A percentile compares a stretch with the other conserved stretches of the same genome.
phyloP scores from a whole-genome alignment of 2,329 filamentous ascomycete genomes.

The Alternaria brassicicola region DNA sequence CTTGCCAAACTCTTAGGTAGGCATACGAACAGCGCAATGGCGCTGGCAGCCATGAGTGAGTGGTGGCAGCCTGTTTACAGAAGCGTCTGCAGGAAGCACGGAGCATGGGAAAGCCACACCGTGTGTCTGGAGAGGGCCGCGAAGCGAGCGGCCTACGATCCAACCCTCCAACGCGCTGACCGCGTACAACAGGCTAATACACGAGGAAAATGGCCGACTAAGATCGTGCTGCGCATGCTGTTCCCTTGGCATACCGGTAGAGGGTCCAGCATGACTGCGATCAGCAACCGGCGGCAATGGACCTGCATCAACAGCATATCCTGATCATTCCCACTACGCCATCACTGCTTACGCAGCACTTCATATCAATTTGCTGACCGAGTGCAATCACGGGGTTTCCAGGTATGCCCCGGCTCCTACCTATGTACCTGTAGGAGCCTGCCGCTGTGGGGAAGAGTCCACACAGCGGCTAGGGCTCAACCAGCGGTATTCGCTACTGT shows the following conservation, averaged over 20 bases:
- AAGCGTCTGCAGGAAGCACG: slow-evolving; percentile 37
- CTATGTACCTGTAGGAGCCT: slow-evolving; percentile 27
- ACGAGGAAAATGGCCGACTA: slow-evolving; percentile 18
- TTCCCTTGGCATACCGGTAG: slow-evolving; percentile 17
- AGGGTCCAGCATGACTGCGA: slow-evolving; percentile 24
- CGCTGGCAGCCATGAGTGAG: slow-evolving; percentile 28
- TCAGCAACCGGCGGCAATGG: slow-evolving; percentile 32
- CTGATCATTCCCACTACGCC: slow-evolving; percentile 26
- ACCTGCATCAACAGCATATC: slow-evolving; percentile 41
- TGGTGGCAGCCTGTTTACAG: slow-evolving; percentile 31
- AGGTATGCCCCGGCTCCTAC: slow-evolving; percentile 22
- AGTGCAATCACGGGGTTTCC: slow-evolving; percentile 22
- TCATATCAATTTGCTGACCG: slow-evolving; percentile 36
- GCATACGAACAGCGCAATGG: slow-evolving; percentile 16
- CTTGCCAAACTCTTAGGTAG: slow-evolving; percentile 13
- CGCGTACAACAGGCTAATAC: slow-evolving; percentile 41
- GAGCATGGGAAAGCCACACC: slow-evolving; percentile 23
- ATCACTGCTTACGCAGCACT: slow-evolving; percentile 25
- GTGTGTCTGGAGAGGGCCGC: slow-evolving; percentile 18
- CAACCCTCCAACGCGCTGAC: slow-evolving; percentile 22
- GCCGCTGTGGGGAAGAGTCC: too few relatives aligned
- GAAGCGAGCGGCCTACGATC: slow-evolving; percentile 23
- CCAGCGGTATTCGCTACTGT: neutral
- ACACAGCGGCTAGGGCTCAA: slow-evolving; percentile 1
- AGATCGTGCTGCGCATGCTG: slow-evolving; percentile 21